Base-by-base conservation (phyloP, 805 yeast genomes). In the Nakazawaea ambrosiae region DNA sequence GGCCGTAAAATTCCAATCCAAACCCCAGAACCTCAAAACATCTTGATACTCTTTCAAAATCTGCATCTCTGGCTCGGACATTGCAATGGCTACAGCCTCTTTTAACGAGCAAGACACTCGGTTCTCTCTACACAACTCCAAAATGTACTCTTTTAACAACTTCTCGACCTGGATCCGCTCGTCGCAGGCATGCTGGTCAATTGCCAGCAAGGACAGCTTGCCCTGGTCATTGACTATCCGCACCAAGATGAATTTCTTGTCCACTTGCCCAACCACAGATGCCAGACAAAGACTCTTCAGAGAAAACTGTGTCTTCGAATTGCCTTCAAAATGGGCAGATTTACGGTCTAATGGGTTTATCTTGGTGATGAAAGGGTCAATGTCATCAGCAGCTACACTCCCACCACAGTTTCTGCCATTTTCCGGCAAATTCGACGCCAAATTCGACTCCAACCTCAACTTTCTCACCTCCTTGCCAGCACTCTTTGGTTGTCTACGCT, bases 141-240 rank as follows among this genome's bases (percentile, higher is more conserved):
- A 1, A 57, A 73, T 48, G 37, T 65, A 61, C 3, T 62, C 63
- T 24, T 51, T 44, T n/a, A 74, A 56, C 10, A 68, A 48, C 1
- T 42, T 35, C 47, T 87, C 96, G 2, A 81, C 69, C 32, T 64
- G 63, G 0, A 83, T 63, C 38, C 96, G 56, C 51, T 87, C 95
- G 56, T 83, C 94, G 37, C 81, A 75, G 0, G 95, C 95, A 61
- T 87, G 96, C 49, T 86, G 96, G 51, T 87, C 96, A 4, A 82
- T 48, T 1, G 74, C 57, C 16, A 73, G 53, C 12, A 74, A 42
- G 1, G 43, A 24, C 1, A 49, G n/a, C 8, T 33, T 23, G 15
- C 40, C 37, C 20, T 40, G 37, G 10, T 17, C 20, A 5, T 15
- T 16, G 10, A 35, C 37, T 5, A 47, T 15, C 18, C 54, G 61